Percentiles rank a stretch among this genome's conserved stretches.
phyloP scores from a whole-genome alignment of 1,284 basidiomycete species.

The Stereum hirsutum region DNA sequence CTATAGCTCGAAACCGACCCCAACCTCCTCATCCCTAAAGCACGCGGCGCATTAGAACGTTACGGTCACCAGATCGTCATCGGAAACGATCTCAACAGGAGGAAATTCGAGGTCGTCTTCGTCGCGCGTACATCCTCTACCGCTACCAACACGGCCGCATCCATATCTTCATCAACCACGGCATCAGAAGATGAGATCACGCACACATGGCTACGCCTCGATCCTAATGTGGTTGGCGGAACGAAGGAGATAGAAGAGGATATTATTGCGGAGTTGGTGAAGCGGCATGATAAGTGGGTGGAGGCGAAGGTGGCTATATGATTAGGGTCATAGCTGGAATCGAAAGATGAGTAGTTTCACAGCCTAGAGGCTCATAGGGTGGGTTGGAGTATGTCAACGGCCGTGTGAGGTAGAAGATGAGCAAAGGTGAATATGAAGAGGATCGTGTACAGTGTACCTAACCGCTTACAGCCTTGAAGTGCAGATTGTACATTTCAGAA shows the following conservation, averaged over 20 bases:
- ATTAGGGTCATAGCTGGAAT: no score
- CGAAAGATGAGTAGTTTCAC: no score
- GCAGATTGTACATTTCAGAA: no score
- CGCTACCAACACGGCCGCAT: no score
- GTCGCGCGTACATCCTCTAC: conserved; percentile 32
- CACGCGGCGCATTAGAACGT: conserved; percentile 77
- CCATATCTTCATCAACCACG: conserved; percentile 11
- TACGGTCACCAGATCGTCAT: conserved; percentile 98
- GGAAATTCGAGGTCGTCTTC: conserved; percentile 91
- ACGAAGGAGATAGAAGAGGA: conserved; percentile 89
- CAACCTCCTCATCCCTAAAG: conserved; percentile 82
- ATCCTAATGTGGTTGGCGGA: conserved; percentile 25
- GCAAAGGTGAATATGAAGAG: no score
- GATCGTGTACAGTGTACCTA: no score
- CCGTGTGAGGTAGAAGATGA: no score
- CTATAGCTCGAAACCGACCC: conserved; percentile 97
- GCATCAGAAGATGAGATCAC: conserved; percentile 26
- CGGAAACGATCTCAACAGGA: conserved; percentile 84
- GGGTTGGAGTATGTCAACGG: no score
- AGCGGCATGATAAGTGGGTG: conserved; percentile 71
- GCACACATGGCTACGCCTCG: conserved; percentile 73
- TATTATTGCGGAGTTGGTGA: conserved; percentile 72
- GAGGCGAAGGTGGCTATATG: no score
- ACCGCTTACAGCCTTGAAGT: no score
- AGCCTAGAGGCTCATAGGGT: no score